phyloP scores from a whole-genome alignment of 306 rosid species.

The Quercus rubra region DNA sequence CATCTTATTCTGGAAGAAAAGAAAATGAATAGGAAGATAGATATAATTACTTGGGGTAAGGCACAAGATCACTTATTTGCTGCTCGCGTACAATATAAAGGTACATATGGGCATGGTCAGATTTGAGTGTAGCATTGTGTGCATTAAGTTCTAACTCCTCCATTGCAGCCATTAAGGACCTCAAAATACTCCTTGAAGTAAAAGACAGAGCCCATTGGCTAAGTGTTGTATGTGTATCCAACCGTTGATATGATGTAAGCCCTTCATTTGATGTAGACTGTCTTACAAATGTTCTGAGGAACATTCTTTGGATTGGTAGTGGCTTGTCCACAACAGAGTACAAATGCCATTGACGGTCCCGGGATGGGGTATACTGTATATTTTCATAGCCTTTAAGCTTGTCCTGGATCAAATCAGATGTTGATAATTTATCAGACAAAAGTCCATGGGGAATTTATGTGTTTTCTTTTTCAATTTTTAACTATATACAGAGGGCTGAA shows the following conservation, averaged over 20 bases:
- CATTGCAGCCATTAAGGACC: constrained; percentile 94
- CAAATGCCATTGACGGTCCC: constrained; percentile 98
- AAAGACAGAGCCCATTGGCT: constrained; percentile 56
- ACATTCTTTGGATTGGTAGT: constrained; percentile 74
- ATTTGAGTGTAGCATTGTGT: constrained; percentile 68
- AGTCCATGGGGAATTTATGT: constrained; percentile 8
- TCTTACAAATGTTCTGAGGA: constrained; percentile 89
- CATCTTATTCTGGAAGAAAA: constrained; percentile 16
- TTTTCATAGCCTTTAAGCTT: constrained; percentile 88
- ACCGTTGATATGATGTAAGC: constrained; percentile 57
- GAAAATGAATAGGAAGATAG: constrained; percentile 2
- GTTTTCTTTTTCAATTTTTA: constrained; percentile 12
- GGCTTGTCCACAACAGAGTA: constrained; percentile 82
- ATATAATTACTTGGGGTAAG: constrained; percentile 66
- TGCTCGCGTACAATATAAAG: constrained; percentile 86
- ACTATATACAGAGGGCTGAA: constrained; percentile 13
- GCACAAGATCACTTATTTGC: constrained; percentile 68
- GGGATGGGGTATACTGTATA: constrained; percentile 78
- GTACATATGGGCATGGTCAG: constrained; percentile 95
- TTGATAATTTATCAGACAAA: constrained; percentile 28
- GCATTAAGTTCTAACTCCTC: constrained; percentile 96
- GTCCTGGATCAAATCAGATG: constrained; percentile 51
- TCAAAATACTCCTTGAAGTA: constrained; percentile 83
- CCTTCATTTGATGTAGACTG: constrained; percentile 82
- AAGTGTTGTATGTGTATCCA: constrained; percentile 39